Percentiles rank a stretch among this genome's conserved stretches.
phyloP scores from a whole-genome alignment of 2,329 filamentous ascomycete species.

The Alternaria sp. region DNA sequence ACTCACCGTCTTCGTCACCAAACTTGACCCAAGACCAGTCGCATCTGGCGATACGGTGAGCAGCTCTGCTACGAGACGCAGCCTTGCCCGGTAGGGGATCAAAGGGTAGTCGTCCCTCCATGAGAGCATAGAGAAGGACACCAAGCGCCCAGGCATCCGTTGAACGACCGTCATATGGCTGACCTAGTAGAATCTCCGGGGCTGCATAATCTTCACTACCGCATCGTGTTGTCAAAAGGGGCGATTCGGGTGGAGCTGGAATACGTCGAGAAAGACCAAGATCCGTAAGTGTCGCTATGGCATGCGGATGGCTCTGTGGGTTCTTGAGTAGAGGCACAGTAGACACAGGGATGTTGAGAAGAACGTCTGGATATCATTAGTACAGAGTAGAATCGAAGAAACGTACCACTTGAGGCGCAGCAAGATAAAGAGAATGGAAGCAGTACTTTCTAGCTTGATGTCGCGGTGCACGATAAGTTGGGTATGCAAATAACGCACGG shows the following conservation, averaged over 20 bases:
- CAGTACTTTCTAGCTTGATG: conserved; percentile 96
- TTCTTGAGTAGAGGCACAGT: conserved; percentile 72
- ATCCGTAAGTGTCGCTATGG: conserved; percentile 89
- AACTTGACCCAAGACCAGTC: conserved; percentile 96
- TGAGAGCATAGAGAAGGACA: conserved; percentile 89
- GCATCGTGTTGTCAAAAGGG: conserved; percentile 91
- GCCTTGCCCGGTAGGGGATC: conserved; percentile 85
- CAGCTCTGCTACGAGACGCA: conserved; percentile 77
- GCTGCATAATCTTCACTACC: conserved; percentile 97
- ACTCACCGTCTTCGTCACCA: conserved; percentile 84
- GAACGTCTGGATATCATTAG: conserved; percentile 71
- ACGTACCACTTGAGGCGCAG: conserved; percentile 28
- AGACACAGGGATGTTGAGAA: conserved; percentile 80
- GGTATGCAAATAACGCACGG: conserved; percentile 84
- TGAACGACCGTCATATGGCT: conserved; percentile 89
- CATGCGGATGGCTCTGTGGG: conserved; percentile 79
- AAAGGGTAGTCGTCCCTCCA: conserved; percentile 93
- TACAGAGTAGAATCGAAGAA: conserved; percentile 29
- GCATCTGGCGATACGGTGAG: conserved; percentile 91
- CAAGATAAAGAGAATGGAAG: conserved; percentile 28
- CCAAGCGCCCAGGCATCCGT: conserved; percentile 97
- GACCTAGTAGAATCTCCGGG: conserved; percentile 94
- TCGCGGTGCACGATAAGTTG: conserved; percentile 92
- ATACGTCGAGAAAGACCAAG: conserved; percentile 89
- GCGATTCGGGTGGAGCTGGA: conserved; percentile 74